A percentile compares a stretch with the other conserved stretches of the same genome.
Conservation (phyloP, 2,329 filamentous ascomycete genomes). For the Apiospora arundinis region DNA sequence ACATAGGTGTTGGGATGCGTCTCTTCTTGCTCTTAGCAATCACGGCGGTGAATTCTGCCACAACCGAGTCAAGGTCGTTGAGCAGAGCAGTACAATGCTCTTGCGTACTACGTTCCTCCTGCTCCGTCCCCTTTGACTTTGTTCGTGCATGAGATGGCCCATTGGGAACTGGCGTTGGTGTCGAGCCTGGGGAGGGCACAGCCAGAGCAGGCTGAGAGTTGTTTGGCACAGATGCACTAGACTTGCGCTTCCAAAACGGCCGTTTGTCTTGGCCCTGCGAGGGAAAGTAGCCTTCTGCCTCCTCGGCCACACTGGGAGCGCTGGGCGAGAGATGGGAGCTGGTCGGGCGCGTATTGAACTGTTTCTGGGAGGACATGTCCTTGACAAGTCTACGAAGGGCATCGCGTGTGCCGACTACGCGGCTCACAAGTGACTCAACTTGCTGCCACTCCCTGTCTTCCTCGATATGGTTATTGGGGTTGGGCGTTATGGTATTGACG, state of each 20-base stretch:
- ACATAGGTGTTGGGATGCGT: slow-evolving; percentile 61
- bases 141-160: slow-evolving; percentile 37
- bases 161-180: slow-evolving; percentile 41
- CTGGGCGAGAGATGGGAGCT: slow-evolving; percentile 50
- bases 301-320: slow-evolving; percentile 55
- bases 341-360: slow-evolving; percentile 43
- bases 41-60: slow-evolving; percentile 80
- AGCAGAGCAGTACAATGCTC: slow-evolving; percentile 86
- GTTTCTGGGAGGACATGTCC: slow-evolving; percentile 74
- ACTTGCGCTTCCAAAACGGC: slow-evolving; percentile 92
- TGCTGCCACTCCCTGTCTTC: slow-evolving; percentile 88
- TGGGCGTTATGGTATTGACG: slow-evolving; percentile 36
- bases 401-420: slow-evolving; percentile 86
- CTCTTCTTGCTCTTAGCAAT: slow-evolving; percentile 81
- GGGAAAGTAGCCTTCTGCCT: slow-evolving; percentile 56
- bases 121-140: slow-evolving; percentile 45
- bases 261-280: slow-evolving; percentile 61
- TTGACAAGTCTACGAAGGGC: slow-evolving; percentile 85
- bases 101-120: slow-evolving; percentile 72
- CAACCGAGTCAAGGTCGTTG: slow-evolving; percentile 81
- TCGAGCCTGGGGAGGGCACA: slow-evolving; percentile 39
- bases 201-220: slow-evolving; percentile 42
- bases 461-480: slow-evolving; percentile 47
- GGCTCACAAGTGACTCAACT: slow-evolving; percentile 84
- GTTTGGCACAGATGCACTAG: slow-evolving; percentile 59